Base-by-base conservation (phyloP, 192 early-diverging fungal species). In the Podila minutissima region DNA sequence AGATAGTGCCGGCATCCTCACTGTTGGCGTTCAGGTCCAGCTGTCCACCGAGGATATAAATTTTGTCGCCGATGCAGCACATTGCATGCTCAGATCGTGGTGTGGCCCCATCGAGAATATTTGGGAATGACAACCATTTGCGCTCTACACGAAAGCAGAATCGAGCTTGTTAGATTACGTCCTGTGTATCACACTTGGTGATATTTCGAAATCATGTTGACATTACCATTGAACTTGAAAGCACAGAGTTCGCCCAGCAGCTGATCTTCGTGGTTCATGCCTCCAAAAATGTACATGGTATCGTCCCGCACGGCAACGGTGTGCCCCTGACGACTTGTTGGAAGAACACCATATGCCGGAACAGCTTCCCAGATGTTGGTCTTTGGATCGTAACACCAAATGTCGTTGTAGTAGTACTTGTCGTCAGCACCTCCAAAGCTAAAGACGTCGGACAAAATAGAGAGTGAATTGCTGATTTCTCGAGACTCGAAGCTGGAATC, bases 341-440 rank as follows among this genome's bases (percentile, higher is more conserved):
- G 89, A 35, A 89, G 82, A 49, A 72, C 74, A 17, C 88, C 85
- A 10, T 68, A 82, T 15, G 84, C 82, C 5, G 70, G 51, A 38
- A 89, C 64, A 13, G 82, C 67, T 13, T 66, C 51, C 89, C 89
- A 90, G 9, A 49, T 55, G 19, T 84, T 75, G 3, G 64, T 83
- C 8, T 71, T 51, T 5, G 83, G 74, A 35, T 89, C 86, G 64
- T 83, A 88, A 41, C 81, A 83, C 89, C 89, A 90, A 32, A 87
- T 83, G 66, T 90, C 89, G 70, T 90, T 89, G 60, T 85, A 88
- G 41, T 82, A 84, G 66, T 67, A 74, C 29, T 84, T 71, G 38
- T 81, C 82, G 64, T 89, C 85, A 3, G 69, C 83, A 31, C 89
- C 89, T 60, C 88, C 88, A 69, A 90, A 90, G 61, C 88, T 90